Base-by-base conservation (phyloP, 2,329 filamentous ascomycete species). In the Pleochaeta shiraiana region DNA sequence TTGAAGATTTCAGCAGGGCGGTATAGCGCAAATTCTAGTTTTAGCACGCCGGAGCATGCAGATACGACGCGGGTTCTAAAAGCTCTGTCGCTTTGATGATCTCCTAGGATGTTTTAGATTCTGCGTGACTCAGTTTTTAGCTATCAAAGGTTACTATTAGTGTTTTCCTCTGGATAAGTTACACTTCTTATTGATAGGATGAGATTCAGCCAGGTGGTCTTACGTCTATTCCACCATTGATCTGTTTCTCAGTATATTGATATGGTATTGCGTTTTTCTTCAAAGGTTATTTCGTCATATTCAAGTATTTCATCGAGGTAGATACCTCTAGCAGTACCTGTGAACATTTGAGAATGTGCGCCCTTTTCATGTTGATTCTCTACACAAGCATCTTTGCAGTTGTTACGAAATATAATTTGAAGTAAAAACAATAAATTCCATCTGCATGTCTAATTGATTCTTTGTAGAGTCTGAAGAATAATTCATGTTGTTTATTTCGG, bases 91-190 rank as follows among this genome's bases (percentile, higher is more conserved):
- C 57, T 31, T 61, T 37, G 57, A 31, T 61, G 57, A 37, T 61
- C 57, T 7, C 34, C 31, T 31, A 61, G 37, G n/a, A 4, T 9
- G 7, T 30, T 61, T 37, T 37, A 16, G 31, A 37, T 61, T 37
- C 57, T 61, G 16, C 57, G 31, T n/a, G 37, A 61, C 57, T 61
- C 57, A 4, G 37, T 61, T 61, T 61, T n/a, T 34, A 39, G 37
- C 57, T 19, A 61, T 61, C 37, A 16, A 14, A 61, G 57, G 21
- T 61, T 61, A 24, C 37, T 61, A 21, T 61, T 37, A n/a, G 21
- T 39, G 34, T 31, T 31, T n/a, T 37, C 30, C 37, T 61, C 57
- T 34, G 30, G 57, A 31, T 61, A n/a, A 19, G 57, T 31, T 7
- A 31, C 30, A 19, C 34, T 34, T 24, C 57, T 37, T 61, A 4